Base-by-base conservation (phyloP, 2,329 filamentous ascomycete genomes). In the Pseudogymnoascus sp. region DNA sequence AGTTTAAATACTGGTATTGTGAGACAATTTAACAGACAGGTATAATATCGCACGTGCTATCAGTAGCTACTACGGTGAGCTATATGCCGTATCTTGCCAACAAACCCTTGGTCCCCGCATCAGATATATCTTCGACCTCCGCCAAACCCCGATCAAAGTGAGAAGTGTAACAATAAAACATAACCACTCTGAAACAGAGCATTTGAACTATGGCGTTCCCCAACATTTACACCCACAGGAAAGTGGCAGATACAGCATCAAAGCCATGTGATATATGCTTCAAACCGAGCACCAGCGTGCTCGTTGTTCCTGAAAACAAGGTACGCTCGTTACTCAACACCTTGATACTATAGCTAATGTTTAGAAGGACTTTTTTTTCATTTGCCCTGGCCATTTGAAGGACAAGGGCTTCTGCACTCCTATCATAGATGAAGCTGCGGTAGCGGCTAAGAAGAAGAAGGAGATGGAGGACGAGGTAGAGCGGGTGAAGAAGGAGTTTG, bases 261-360 rank as follows among this genome's bases (percentile, higher is more conserved):
- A 96, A 90, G 76, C 82, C 90, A 60, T 99, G 95, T 76, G 89
- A 91, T 75, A 86, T 97, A 66, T 97, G 95, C 81, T 96, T 88
- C 80, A 96, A 95, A 76, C 89, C 90, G 7, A 91, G 88, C 64
- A 86, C 88, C 5, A 96, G 88, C 68, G 93, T 97, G 16, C 80
- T 99, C 62, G 90, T 96, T 69, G 96, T 92, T 7, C 85, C 90
- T 0, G 92, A 96, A 71, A 93, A 91, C 71, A 95, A 93, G 85
- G 93, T 95, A 77, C 69, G 25, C 25, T 53, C 61, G 16, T 28
- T 38, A 49, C 21, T 56, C 8, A 63, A 62, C 34, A 18, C 59
- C 53, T 3, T 23, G 14, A 56, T 34, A 9, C 25, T 31, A 18
- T 56, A 12, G 46, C 59, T 60, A 40, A 60, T 62, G 3, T 49